Base-by-base conservation (phyloP, 306 rosid genomes). In the Calophaca sinica region DNA sequence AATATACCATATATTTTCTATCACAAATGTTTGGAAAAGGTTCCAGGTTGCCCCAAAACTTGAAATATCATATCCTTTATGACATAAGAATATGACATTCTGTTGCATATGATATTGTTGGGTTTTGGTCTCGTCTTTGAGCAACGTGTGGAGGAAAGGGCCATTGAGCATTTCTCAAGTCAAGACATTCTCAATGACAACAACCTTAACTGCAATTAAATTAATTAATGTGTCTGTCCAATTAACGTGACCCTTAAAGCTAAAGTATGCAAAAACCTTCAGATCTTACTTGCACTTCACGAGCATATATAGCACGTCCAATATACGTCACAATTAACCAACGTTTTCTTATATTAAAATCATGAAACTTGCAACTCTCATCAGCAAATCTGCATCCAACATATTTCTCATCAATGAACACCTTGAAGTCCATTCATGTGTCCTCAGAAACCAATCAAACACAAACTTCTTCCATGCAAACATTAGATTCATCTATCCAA, bases 241-340 rank as follows among this genome's bases (percentile, higher is more conserved):
- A 20, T 20, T 20, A 20, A 83, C 93, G 81, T 85, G 68, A 83
- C 81, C 82, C 76, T 20, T 79, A 82, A 88, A 88, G 93, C 60
- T 77, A 72, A 90, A 86, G 89, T 66, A 51, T 66, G 48, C 26
- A 64, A 82, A 65, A 69, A 76, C 57, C 74, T 66, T 82, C 70
- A 42, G 38, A 55, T 13, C 75, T 76, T 60, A 62, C 90, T 86
- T 90, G 28, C 72, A 86, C 26, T 20, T 20, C 26, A 20, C 26
- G 26, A 20, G 26, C 26, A 20, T 20, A 20, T 20, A 20, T 20
- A 20, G 26, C 26, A 20, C 26, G 26, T 20, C 26, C 26, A 20
- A 20, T 20, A 20, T 20, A 20, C 26, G 26, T 20, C 15, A 73
- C 52, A 26, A 26, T 36, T 52, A 49, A 53, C 64, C 20, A 73